Conservation (phyloP, 1,284 basidiomycete species). For the Cryptococcus sp. region DNA sequence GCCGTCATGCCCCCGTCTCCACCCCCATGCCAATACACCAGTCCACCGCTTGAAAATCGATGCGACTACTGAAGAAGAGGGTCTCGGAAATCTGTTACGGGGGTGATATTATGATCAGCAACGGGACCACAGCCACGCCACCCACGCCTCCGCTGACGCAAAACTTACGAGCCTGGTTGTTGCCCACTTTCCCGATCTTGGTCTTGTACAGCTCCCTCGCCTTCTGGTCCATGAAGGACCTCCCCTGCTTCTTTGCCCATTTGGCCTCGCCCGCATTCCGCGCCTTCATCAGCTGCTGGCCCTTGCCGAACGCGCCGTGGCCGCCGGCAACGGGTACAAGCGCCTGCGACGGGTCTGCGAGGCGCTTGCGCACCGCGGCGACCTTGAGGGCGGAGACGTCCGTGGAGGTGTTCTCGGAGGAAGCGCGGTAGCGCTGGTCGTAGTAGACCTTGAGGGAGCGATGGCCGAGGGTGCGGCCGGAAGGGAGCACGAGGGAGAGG, state of each 20-base stretch:
- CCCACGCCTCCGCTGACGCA: neutral
- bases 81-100: slow-evolving; percentile 58
- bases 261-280: slow-evolving; percentile 89
- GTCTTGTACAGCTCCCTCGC: slow-evolving; percentile 81
- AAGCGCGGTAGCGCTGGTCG: slow-evolving; percentile 65
- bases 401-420: slow-evolving; percentile 36
- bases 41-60: too few species aligned
- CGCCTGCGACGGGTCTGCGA: slow-evolving; percentile 74
- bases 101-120: neutral
- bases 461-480: slow-evolving; percentile 88
- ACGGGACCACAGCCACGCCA: slow-evolving; percentile 3
- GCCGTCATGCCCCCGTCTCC: too few species aligned
- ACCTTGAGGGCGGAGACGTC: slow-evolving; percentile 43
- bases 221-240: slow-evolving; percentile 78
- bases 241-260: slow-evolving; percentile 83
- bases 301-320: slow-evolving; percentile 75
- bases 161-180: slow-evolving; percentile 71
- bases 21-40: too few species aligned
- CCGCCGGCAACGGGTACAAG: slow-evolving; percentile 81
- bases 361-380: slow-evolving; percentile 66
- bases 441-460: slow-evolving; percentile 84
- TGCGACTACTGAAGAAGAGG: slow-evolving; percentile 38
- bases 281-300: slow-evolving; percentile 80
- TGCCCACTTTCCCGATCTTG: slow-evolving; percentile 60
- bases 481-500: slow-evolving; percentile 90